Evolutionary conservation across 2,329 filamentous ascomycete genomes (phyloP).

Genomic region (Aspergillus pseudonomiae): DNA sequence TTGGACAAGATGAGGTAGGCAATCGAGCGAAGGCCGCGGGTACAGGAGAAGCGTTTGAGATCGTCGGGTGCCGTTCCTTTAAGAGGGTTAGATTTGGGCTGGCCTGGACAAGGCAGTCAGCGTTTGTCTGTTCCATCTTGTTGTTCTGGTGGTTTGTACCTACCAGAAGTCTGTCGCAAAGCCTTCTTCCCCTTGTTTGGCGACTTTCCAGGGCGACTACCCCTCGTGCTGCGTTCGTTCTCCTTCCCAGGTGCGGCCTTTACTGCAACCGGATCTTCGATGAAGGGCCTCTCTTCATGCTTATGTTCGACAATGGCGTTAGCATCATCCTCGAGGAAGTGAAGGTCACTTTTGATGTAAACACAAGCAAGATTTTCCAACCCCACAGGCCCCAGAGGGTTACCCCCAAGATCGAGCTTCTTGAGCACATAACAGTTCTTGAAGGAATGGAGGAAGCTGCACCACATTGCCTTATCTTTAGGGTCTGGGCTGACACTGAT

Average conservation of each 20-base stretch:
- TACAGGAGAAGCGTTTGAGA: conserved; percentile 32
- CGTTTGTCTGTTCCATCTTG: conserved; percentile 2
- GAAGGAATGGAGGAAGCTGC: conserved; percentile 49
- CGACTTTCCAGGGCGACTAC: conserved; percentile 19
- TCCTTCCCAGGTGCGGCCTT: conserved; percentile 20
- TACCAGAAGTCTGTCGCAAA: conserved; percentile 16
- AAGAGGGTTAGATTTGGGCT: conserved; percentile 1
- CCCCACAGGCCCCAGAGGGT: conserved; percentile 44
- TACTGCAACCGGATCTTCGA: conserved; percentile 13
- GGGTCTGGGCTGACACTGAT: conserved; percentile 42
- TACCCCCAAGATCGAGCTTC: conserved; percentile 50
- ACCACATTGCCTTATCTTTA: conserved; percentile 45
- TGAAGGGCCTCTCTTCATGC: not conserved
- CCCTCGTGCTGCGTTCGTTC: conserved; percentile 14
- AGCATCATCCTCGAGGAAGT: conserved; percentile 34
- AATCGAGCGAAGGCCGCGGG: conserved; percentile 39
- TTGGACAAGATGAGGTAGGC: conserved; percentile 37
- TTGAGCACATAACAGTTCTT: conserved; percentile 45
- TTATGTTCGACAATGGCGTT: conserved; percentile 21
- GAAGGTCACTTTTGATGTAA: conserved; percentile 43
- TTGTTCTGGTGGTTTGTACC: not conserved
- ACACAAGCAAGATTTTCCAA: conserved; percentile 51
- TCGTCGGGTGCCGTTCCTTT: conserved; percentile 19
- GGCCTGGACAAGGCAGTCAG: conserved; percentile 11
- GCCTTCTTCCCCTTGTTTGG: conserved; percentile 20